Evolutionary conservation across 192 early-diverging fungal genomes (phyloP), one percentile per base, ranked within the genome.

Genomic region (Rhizoclosmatium globosum): DNA sequence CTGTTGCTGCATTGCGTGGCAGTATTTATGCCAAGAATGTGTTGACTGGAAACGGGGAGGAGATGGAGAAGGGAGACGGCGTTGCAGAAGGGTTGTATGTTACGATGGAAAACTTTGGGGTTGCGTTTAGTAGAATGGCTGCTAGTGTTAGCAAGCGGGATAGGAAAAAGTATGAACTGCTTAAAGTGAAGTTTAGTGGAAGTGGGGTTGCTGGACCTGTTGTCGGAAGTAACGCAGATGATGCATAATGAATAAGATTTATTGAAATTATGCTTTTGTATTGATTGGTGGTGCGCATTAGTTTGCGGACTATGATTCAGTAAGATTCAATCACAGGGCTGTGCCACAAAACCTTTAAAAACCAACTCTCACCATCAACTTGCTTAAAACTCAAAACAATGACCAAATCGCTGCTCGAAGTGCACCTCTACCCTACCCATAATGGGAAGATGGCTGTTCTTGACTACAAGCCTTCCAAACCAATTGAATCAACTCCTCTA

Each of bases 51-150:
- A n/a, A 68, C 19, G 77, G 83, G 2, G 78, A 81, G 43, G 76
- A 82, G 42, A 82, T 73, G 69, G 60, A 76, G 50, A 77, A 76
- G 45, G 50, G 58, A 11, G 80, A 58, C 68, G 57, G 75, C 3
- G 42, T 76, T 15, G 65, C 68, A 45, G 82, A 1, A 4, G 84
- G 80, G 21, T 85, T 93, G 42, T 88, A 81, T 43, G 91, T 95
- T 13, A 85, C 82, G 23, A 73, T 61, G 74, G 50, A 65, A 19
- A 88, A 99, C 74, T 99, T 99, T 85, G 85, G 91, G 62, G 82
- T 76, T n/a, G 96, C 97, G 0, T 94, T 97, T 72, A 75, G 78
- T 23, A 94, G 94, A 71, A 92, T 95, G 3, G 74, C 92, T 17
- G 93, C 94, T 3, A 95, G 94, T 53, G 97, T 99, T 9, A 74